phyloP scores from a whole-genome alignment of 2,329 filamentous ascomycete species.

The Fusarium albidum region DNA sequence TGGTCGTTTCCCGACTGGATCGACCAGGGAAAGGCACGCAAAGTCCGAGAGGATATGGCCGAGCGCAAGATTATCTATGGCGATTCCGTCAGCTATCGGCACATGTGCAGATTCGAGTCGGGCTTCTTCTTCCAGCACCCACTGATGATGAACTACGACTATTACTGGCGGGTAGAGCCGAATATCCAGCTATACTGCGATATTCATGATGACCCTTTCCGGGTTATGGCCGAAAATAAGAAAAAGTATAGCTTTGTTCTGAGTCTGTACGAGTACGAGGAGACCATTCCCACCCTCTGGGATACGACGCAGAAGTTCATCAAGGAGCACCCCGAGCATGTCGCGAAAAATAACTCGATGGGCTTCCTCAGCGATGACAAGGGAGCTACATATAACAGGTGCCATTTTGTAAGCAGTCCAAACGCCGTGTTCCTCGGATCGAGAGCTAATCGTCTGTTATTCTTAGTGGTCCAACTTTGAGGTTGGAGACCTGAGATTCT shows the following conservation, averaged over 20 bases:
- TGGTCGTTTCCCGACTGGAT: conserved; percentile 98
- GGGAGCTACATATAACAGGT: conserved; percentile 94
- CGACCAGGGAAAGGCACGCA: conserved; percentile 90
- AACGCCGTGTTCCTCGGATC: no score
- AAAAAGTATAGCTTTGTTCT: conserved; percentile 99
- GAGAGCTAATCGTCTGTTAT: no score
- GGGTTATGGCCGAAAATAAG: conserved; percentile 91
- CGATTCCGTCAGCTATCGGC: conserved; percentile 94
- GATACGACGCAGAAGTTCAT: conserved; percentile 96
- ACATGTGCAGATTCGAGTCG: conserved; percentile 99
- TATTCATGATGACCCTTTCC: conserved; percentile 94
- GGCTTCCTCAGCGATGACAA: conserved; percentile 90
- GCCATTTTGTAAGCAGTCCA: conserved; percentile 96
- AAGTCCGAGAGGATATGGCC: conserved; percentile 93
- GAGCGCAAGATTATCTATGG: conserved; percentile 97
- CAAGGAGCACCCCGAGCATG: conserved; percentile 86
- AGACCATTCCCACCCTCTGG: conserved; percentile 97
- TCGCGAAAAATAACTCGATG: conserved; percentile 86
- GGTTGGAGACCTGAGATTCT: no score
- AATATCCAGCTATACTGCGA: conserved; percentile 97
- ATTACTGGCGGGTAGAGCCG: conserved; percentile 99
- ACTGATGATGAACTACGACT: conserved; percentile 95
- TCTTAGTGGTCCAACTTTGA: no score
- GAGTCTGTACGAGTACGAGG: conserved; percentile 94
- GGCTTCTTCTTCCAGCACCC: conserved; percentile 98